Base-by-base conservation (phyloP, 1,139 yeast species). In the Diutina pseudorugosa region DNA sequence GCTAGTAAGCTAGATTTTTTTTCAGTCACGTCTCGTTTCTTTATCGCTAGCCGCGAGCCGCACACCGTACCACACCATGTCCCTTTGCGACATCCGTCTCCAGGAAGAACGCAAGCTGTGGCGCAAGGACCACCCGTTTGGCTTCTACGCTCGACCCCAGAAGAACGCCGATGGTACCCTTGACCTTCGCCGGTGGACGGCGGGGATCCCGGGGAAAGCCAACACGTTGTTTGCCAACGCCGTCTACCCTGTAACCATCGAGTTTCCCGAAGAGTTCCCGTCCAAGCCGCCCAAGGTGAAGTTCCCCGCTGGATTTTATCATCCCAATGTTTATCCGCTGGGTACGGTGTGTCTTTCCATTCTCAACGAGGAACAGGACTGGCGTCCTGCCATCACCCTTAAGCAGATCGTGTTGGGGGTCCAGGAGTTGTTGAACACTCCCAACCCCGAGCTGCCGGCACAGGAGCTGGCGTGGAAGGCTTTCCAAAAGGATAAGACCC, bases 111-210 rank as follows among this genome's bases (percentile, higher is more conserved):
- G 98, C 65, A 93, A 91, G 69, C 91, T 86, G 66, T 93, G 99
- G 99, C 82, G 99, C 60, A 93, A 90, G 67, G 97, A 91, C 65
- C 99, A 94, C 66, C 99, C 99, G 0, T 93, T 90, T 68, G 98
- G 98, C 3, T 93, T 93, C 68, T 90, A 72, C 60, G 98, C 98
- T 43, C 89, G 87, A 63, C 99, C 99, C 5, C 66, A 72, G 47
- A 91, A 87, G 65, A 73, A 76, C 16, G 63, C 73, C 3, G 96
- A 90, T 62, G 98, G 98, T 1, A 74, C 90, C 1, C 73, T 93
- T 59, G 91, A 93, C 65, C 73, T 93, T 57, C 87, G 86, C 62
- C 77, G 69, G 61, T 93, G 99, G 99, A 82, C 80, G 23, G 95
- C 96, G 9, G 98, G 98, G 21, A 86, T 93, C 53, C 98, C 98